phyloP scores from a whole-genome alignment of 176 grass and related monocot genomes.

The Eragrostis nindensis region DNA sequence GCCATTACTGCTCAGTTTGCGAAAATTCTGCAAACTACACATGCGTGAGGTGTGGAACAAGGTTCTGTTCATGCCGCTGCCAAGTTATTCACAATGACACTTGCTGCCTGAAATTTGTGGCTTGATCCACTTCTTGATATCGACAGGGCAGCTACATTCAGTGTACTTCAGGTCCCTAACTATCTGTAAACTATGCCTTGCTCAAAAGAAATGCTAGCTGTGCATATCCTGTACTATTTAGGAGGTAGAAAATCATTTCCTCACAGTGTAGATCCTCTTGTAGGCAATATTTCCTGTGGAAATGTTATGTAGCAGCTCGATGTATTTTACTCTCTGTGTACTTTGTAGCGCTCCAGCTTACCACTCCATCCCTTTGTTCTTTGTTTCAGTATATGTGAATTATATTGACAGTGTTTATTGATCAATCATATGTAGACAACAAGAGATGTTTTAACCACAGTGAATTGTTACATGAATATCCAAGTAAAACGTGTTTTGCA shows the following conservation, averaged over 20 bases:
- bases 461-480: no score
- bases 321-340: background rate
- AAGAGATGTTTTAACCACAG: no score
- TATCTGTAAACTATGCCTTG: background rate
- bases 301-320: background rate
- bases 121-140: conserved; percentile 45
- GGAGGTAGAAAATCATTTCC: background rate
- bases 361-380: background rate
- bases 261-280: background rate
- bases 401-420: no score
- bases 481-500: no score
- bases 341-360: background rate
- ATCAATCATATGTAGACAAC: no score
- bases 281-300: background rate
- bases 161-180: conserved; percentile 6
- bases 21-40: conserved; percentile 66
- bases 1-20: conserved; percentile 78
- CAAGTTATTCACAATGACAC: conserved; percentile 92
- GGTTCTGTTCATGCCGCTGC: conserved; percentile 89
- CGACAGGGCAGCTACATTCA: background rate
- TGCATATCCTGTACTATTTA: conserved; percentile 19
- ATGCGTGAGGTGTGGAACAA: conserved; percentile 68
- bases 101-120: conserved; percentile 81
- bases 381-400: conserved; percentile 2
- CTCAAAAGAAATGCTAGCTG: background rate